Evolutionary conservation across 208 protist species (phyloP).

Genomic region (Lotmaria passim): DNA sequence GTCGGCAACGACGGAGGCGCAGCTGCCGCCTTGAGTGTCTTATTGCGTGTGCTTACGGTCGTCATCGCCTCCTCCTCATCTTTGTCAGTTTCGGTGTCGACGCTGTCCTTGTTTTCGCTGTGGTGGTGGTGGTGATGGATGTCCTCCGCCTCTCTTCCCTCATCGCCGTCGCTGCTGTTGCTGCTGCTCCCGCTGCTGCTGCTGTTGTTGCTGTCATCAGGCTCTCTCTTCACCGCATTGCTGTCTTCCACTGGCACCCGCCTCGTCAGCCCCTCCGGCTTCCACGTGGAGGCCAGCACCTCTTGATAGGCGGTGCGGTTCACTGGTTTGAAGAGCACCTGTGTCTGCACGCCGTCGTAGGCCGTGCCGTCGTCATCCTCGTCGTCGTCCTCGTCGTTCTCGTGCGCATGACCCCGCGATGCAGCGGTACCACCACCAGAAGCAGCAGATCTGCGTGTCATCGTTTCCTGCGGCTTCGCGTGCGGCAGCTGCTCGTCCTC

Average conservation of each 20-base stretch:
- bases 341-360: constrained; percentile 80
- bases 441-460: not conserved
- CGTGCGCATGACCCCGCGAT: no score
- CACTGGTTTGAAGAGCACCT: constrained; percentile 75
- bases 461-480: not conserved
- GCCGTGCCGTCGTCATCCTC: constrained; percentile 67
- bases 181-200: constrained; percentile 12
- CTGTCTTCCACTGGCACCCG: constrained; percentile 27
- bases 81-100: no score
- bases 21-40: constrained; percentile 2
- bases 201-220: constrained; percentile 7
- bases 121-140: constrained; percentile 25
- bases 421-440: no score
- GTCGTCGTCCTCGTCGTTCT: constrained; percentile 15
- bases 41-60: constrained; percentile 36
- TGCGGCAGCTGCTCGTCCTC: not conserved
- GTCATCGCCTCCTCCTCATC: constrained; percentile 24
- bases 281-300: constrained; percentile 71
- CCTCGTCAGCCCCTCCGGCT: constrained; percentile 72
- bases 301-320: constrained; percentile 69
- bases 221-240: constrained; percentile 16
- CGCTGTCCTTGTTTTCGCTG: constrained; percentile 18
- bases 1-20: constrained; percentile 9
- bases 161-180: constrained; percentile 15
- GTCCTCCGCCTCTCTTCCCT: constrained; percentile 46